Conservation (phyloP, 2,329 filamentous ascomycete species). For the Aspergillus sp. region DNA sequence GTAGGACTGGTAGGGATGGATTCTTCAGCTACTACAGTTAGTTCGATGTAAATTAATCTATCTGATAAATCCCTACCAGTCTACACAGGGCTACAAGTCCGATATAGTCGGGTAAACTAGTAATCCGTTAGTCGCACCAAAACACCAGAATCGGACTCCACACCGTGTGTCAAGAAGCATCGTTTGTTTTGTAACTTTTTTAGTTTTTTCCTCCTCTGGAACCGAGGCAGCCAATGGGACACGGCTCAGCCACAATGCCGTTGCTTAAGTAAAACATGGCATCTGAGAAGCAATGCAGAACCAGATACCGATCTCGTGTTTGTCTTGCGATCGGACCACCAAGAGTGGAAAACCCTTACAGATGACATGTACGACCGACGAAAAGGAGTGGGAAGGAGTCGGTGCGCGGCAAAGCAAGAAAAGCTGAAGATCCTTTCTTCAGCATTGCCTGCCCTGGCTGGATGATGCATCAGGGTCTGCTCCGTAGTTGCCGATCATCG, state of each 20-base stretch:
- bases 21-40: background rate
- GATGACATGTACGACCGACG: constrained; percentile 18
- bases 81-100: background rate
- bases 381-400: background rate
- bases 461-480: background rate
- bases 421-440: constrained; percentile 2
- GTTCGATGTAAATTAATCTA: background rate
- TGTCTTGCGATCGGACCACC: constrained; percentile 13
- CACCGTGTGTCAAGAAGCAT: background rate
- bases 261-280: background rate
- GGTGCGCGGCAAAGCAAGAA: background rate
- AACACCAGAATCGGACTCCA: background rate
- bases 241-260: constrained; percentile 13
- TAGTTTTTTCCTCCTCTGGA: background rate
- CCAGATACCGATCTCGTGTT: constrained; percentile 20
- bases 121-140: background rate
- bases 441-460: constrained; percentile 1
- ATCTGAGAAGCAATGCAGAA: constrained; percentile 1
- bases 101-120: constrained; percentile 1
- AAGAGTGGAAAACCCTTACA: constrained; percentile 16
- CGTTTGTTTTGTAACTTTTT: background rate
- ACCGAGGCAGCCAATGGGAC: constrained; percentile 11
- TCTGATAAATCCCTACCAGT: background rate
- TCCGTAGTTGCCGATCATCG: background rate
- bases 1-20: background rate